Percentiles rank a stretch among this genome's conserved stretches.
Conservation (phyloP, 2,329 filamentous ascomycete genomes). For the Exophiala bonariae region DNA sequence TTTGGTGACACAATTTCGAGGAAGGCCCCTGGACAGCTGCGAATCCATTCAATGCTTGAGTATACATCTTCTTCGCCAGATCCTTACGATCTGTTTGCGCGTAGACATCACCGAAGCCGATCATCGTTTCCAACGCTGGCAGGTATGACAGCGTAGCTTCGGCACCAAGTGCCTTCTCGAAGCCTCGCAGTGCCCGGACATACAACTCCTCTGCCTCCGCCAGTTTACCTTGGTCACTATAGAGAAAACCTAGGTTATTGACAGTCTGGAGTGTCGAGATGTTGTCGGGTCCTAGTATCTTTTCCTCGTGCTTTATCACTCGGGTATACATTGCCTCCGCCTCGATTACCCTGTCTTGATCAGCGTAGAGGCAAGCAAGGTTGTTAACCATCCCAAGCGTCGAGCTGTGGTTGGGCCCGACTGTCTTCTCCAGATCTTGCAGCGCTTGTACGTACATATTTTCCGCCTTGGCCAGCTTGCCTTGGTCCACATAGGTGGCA, state of each 20-base stretch:
- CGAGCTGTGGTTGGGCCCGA: constrained; percentile 11
- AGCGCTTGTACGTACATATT: constrained; percentile 29
- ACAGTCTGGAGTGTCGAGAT: constrained; percentile 16
- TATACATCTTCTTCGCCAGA: constrained; percentile 30
- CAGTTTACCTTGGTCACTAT: constrained; percentile 26
- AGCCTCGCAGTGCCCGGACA: constrained; percentile 23
- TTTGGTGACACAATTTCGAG: constrained; percentile 6
- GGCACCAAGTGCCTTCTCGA: constrained; percentile 15
- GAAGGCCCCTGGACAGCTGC: constrained; percentile 10
- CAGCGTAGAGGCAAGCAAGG: constrained; percentile 26
- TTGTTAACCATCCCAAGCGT: constrained; percentile 24
- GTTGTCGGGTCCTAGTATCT: constrained; percentile 19
- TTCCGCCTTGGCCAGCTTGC: constrained; percentile 27
- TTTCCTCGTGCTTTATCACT: constrained; percentile 21
- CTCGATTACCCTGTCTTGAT: constrained; percentile 27
- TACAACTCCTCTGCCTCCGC: constrained; percentile 28
- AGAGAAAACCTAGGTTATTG: constrained; percentile 25
- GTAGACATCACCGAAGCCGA: constrained; percentile 29
- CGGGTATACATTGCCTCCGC: constrained; percentile 26
- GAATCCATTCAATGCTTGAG: constrained; percentile 19
- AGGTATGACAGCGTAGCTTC: constrained; percentile 28
- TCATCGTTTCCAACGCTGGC: constrained; percentile 30
- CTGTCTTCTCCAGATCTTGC: constrained; percentile 12
- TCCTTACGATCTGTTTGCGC: constrained; percentile 28
- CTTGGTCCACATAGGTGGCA: constrained; percentile 26